Evolutionary conservation across 345 rosid genomes (phyloP).

Genomic region (Iberis pinnata): DNA sequence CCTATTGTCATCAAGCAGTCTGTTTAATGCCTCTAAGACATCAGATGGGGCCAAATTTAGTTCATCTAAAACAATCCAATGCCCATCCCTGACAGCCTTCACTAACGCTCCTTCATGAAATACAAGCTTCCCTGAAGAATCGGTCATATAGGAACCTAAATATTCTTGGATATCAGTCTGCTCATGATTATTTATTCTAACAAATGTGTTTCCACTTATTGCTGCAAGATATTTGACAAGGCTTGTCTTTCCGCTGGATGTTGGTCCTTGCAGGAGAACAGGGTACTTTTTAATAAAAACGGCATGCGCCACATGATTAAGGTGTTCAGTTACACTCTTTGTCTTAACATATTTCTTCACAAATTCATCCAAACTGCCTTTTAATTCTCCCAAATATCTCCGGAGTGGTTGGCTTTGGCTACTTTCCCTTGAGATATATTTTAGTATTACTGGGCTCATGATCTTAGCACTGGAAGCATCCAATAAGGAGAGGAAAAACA

Average conservation of each 20-base stretch:
- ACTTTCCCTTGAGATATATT: conserved; percentile 41
- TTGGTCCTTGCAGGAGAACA: conserved; percentile 92
- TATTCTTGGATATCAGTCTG: conserved; percentile 93
- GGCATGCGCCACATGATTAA: conserved; percentile 73
- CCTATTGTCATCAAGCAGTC: conserved; percentile 91
- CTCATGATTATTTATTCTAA: conserved; percentile 91
- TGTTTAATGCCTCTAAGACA: conserved; percentile 87
- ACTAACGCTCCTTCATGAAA: conserved; percentile 93
- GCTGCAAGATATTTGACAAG: conserved; percentile 94
- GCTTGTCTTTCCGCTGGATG: conserved; percentile 97
- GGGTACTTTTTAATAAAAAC: conserved; percentile 76
- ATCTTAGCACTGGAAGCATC: conserved; percentile 71
- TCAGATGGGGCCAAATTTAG: conserved; percentile 95
- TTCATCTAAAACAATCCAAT: conserved; percentile 94
- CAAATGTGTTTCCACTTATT: conserved; percentile 75
- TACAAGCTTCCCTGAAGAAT: conserved; percentile 74
- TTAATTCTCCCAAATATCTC: conserved; percentile 40
- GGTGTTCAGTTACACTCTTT: conserved; percentile 64
- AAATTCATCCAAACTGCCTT: conserved; percentile 35
- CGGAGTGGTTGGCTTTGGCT: conserved; percentile 28
- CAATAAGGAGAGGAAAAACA: conserved; percentile 85
- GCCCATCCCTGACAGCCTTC: conserved; percentile 81
- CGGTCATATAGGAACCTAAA: conserved; percentile 78
- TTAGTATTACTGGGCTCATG: conserved; percentile 55
- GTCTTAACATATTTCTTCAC: conserved; percentile 60